phyloP scores from a whole-genome alignment of 164 flowering plant species.

The Nelumbo lutea region DNA sequence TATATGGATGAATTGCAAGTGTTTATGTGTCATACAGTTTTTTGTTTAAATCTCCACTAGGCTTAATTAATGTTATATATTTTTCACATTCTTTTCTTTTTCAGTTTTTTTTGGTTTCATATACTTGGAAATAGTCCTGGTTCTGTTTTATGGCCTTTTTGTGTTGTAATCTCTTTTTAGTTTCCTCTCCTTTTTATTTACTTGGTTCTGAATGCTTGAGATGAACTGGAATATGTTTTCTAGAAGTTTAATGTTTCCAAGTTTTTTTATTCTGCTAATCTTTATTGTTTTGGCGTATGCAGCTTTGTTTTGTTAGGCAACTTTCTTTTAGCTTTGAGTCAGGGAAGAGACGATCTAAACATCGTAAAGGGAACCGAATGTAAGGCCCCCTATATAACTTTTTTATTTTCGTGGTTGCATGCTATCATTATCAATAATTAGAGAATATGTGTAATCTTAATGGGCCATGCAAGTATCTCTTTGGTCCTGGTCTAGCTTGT shows the following conservation, averaged over 20 bases:
- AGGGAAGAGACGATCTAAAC: slow-evolving; percentile 23
- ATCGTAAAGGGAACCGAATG: slow-evolving; percentile 10
- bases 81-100: background rate
- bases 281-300: slow-evolving; percentile 11
- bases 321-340: slow-evolving; percentile 25
- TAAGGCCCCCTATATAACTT: slow-evolving; percentile 19
- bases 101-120: background rate
- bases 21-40: too few species aligned
- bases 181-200: background rate
- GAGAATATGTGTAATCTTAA: background rate
- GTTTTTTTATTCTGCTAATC: background rate
- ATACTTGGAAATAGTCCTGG: background rate
- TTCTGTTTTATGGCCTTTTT: background rate
- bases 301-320: slow-evolving; percentile 51
- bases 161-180: too few species aligned
- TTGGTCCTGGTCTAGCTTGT: background rate
- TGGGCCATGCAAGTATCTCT: background rate
- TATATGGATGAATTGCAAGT: too few species aligned
- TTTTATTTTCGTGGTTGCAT: background rate
- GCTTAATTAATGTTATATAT: too few species aligned
- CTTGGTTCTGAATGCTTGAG: background rate
- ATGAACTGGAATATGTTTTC: too few species aligned
- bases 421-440: background rate
- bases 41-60: too few species aligned
- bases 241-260: background rate